phyloP scores from a whole-genome alignment of 164 flowering plant species.

The Hamamelis virginiana region DNA sequence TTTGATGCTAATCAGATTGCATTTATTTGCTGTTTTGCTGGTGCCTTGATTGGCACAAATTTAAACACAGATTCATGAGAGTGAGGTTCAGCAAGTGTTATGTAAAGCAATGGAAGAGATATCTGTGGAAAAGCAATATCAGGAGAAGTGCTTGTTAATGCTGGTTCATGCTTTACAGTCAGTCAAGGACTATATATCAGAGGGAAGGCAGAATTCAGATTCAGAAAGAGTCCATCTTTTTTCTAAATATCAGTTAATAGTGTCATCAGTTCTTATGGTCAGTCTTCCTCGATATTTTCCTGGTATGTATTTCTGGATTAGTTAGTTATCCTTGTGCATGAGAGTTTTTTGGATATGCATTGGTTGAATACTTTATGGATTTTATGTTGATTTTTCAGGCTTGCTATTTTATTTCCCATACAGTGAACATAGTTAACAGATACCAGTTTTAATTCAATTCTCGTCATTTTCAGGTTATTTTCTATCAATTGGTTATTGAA shows the following conservation, averaged over 20 bases:
- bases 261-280: conserved; percentile 78
- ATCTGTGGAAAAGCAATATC: conserved; percentile 59
- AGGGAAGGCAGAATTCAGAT: conserved; percentile 26
- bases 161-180: conserved; percentile 67
- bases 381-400: too few species aligned
- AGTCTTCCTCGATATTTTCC: conserved; percentile 85
- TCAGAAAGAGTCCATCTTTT: conserved; percentile 41
- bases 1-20: background rate
- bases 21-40: conserved; percentile 6
- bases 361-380: background rate
- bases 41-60: background rate
- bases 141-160: conserved; percentile 72
- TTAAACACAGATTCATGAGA: conserved; percentile 41
- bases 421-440: too few species aligned
- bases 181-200: conserved; percentile 27
- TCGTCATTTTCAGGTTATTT: too few species aligned
- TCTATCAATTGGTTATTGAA: too few species aligned
- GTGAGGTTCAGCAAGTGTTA: conserved; percentile 47
- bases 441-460: too few species aligned
- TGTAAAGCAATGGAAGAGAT: conserved; percentile 75
- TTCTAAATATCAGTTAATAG: conserved; percentile 64
- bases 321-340: background rate
- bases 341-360: background rate
- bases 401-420: too few species aligned
- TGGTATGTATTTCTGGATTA: conserved; percentile 40